These are phyloP conservation scores for Penicillium sp. DNA, from an alignment of 2,329 filamentous ascomycete genomes.

Conservation along the genomic window DNA sequence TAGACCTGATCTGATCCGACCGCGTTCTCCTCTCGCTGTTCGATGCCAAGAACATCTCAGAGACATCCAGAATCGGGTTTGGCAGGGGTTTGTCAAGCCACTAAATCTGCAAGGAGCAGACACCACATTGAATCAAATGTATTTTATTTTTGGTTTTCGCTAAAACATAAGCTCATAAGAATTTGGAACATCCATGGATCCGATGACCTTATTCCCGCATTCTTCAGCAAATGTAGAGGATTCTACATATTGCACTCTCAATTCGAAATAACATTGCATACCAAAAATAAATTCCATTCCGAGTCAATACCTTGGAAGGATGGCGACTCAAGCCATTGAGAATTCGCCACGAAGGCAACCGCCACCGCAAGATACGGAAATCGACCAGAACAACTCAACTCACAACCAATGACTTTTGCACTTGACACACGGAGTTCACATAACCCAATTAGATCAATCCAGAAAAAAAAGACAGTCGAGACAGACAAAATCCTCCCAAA, in stretches of 20 bases:
- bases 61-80: not conserved
- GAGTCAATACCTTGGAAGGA: not conserved
- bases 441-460: not conserved
- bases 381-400: not conserved
- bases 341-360: slow-evolving; percentile 5
- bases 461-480: not conserved
- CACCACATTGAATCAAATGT: not conserved
- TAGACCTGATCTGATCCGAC: not conserved
- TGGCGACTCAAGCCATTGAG: slow-evolving; percentile 1
- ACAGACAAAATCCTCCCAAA: not conserved
- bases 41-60: not conserved
- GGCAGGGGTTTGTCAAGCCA: not conserved
- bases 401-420: not conserved
- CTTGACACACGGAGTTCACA: not conserved
- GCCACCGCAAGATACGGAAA: slow-evolving; percentile 2
- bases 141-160: not conserved
- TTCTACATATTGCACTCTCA: not conserved
- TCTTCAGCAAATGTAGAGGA: not conserved
- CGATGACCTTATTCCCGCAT: not conserved
- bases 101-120: slow-evolving; percentile 4
- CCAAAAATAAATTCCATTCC: not conserved
- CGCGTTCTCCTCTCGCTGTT: not conserved
- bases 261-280: not conserved
- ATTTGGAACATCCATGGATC: not conserved
- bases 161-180: slow-evolving; percentile 1